phyloP scores from a whole-genome alignment of 495 filamentous ascomycete species.

The Lophiostoma macrostomum region DNA sequence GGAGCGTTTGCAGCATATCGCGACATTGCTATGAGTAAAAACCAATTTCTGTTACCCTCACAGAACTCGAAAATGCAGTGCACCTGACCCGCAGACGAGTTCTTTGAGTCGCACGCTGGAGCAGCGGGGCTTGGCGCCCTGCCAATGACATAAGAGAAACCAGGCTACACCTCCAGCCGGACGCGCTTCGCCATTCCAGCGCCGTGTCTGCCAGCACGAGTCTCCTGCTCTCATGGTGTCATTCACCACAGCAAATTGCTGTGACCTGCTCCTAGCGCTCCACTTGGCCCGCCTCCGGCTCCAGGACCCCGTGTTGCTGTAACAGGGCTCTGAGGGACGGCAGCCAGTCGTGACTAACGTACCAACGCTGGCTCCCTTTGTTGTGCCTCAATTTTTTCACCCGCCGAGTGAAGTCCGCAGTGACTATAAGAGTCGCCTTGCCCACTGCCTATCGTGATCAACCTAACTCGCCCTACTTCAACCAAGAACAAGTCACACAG shows the following conservation, averaged over 20 bases:
- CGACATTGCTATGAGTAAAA: slow-evolving; percentile 15
- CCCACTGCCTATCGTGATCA: too few species aligned
- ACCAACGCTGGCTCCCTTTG: too few species aligned
- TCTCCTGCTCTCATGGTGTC: slow-evolving; percentile 13
- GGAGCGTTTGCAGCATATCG: background rate
- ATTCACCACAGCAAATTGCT: slow-evolving; percentile 19
- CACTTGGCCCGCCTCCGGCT: slow-evolving; percentile 1
- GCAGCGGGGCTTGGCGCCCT: background rate
- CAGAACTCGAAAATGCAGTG: slow-evolving; percentile 8
- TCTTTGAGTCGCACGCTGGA: slow-evolving; percentile 4
- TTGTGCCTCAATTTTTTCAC: too few species aligned
- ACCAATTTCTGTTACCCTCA: slow-evolving; percentile 13
- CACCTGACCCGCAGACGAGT: slow-evolving; percentile 10
- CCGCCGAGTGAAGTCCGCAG: too few species aligned
- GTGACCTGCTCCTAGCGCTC: slow-evolving; percentile 22
- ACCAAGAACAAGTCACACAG: too few species aligned
- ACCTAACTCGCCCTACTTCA: too few species aligned
- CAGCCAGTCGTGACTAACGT: slow-evolving; percentile 17
- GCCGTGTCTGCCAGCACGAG: slow-evolving; percentile 1
- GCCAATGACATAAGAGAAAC: slow-evolving; percentile 9
- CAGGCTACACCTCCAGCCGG: background rate
- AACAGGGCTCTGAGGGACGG: slow-evolving; percentile 2
- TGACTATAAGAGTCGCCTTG: too few species aligned
- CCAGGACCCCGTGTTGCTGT: slow-evolving; percentile 1
- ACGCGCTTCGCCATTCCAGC: slow-evolving; percentile 7